Percentiles rank a stretch among this genome's conserved stretches.
These are phyloP conservation scores for Metschnikowia cerradonensis DNA, from an alignment of 805 yeast genomes.

Conservation along the genomic window DNA sequence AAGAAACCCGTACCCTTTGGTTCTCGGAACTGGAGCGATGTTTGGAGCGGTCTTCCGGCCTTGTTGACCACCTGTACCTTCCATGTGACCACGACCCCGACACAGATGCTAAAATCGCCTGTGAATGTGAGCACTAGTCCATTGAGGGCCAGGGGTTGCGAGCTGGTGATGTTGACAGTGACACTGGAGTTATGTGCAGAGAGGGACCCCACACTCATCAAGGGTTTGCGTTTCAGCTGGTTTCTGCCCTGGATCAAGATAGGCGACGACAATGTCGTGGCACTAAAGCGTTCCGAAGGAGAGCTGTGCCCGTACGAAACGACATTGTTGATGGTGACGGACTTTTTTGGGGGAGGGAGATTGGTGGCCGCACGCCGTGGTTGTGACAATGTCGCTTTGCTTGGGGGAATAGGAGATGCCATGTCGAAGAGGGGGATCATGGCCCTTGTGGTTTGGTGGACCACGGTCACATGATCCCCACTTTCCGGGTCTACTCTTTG, in stretches of 20 bases:
- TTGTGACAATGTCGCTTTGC: constrained; percentile 3
- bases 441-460: constrained; percentile 29
- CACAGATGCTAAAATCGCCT: constrained; percentile 56
- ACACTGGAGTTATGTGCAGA: constrained; percentile 26
- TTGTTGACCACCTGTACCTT: constrained; percentile 62
- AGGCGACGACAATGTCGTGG: constrained; percentile 8
- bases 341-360: constrained; percentile 10
- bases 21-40: constrained; percentile 41
- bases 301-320: constrained; percentile 8
- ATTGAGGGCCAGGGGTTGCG: constrained; percentile 29
- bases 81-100: constrained; percentile 63
- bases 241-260: constrained; percentile 2
- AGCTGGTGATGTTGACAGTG: constrained; percentile 34
- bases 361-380: constrained; percentile 1
- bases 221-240: constrained; percentile 3
- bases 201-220: constrained; percentile 5
- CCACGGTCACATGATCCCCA: constrained; percentile 15
- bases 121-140: constrained; percentile 37
- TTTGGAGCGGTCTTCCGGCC: constrained; percentile 45
- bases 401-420: constrained; percentile 34
- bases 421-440: constrained; percentile 40
- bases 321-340: constrained; percentile 22
- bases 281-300: not conserved
- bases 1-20: not conserved
- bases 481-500: constrained; percentile 12